Evolutionary conservation across 192 early-diverging fungal species (phyloP), one percentile per base, ranked within the genome.

Genomic region (Coemansia asiatica): DNA sequence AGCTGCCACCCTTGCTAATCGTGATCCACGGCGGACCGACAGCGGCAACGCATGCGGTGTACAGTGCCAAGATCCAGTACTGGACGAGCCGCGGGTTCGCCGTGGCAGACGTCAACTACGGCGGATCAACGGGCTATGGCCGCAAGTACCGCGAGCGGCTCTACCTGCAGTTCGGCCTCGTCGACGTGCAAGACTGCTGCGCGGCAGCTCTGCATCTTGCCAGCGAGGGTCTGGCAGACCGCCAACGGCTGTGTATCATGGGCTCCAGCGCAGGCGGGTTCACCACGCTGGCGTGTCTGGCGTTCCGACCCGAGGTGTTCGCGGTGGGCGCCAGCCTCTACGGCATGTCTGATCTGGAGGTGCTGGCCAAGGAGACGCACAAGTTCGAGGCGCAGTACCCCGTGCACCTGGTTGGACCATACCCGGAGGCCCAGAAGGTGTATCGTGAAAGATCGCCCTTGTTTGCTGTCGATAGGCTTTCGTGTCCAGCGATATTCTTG

Each of bases 31-130:
- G 91, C 18, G 91, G 91, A 1, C 91, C 91, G 7, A 92, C 89
- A 4, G 25, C 62, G 0, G 67, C 74, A 0, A 71, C 74, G 0
- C 27, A 53, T 28, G 67, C 82, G 1, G 67, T 79, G 31, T 77
- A 86, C 48, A 71, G 72, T 57, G 77, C 69, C 54, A 65, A 56
- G 27, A 83, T 90, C 57, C 86, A 88, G 68, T 93, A 84, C 79
- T 93, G 88, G 84, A 92, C 91, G 1, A 85, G 87, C 15, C 88
- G 92, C 31, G 92, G 91, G 1, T 89, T 90, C 58, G 92, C 86
- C 0, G 79, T 89, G 28, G 86, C 82, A 4, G 85, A 92, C 55
- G 85, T 90, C 64, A 90, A 93, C 72, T 93, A 93, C 61, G 91
- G 92, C 50, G 92, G 92, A 1, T 90, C 88, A 1, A 85, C 86